These are phyloP conservation scores for Achaetomium macrosporum DNA, from an alignment of 2,329 filamentous ascomycete genomes.

Conservation along the genomic window DNA sequence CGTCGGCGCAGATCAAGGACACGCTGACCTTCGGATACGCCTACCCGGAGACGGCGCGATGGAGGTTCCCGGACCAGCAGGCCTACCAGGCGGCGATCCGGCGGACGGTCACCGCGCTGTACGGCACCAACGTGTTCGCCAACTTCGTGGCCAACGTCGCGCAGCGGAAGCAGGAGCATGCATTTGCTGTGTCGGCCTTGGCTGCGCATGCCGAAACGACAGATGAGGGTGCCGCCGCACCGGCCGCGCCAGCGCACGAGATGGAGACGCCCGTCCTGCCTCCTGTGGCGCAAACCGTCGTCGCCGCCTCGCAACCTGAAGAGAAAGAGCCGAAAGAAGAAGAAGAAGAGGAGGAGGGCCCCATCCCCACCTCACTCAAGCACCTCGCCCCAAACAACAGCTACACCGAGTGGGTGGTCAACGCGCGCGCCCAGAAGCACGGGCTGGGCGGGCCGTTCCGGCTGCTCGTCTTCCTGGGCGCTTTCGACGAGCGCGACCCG, in stretches of 20 bases:
- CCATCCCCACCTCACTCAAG: slow-evolving; percentile 18
- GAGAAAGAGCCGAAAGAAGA: background rate
- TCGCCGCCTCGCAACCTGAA: background rate
- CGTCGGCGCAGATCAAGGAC: slow-evolving; percentile 25
- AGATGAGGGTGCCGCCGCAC: background rate
- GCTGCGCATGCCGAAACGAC: background rate
- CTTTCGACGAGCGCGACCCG: slow-evolving; percentile 25
- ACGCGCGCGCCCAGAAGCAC: slow-evolving; percentile 46
- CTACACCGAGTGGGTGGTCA: slow-evolving; percentile 48
- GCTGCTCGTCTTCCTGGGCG: slow-evolving; percentile 50
- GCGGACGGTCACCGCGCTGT: slow-evolving; percentile 16
- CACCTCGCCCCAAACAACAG: slow-evolving; percentile 27
- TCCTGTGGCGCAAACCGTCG: background rate
- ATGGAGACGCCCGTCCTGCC: too few relatives aligned
- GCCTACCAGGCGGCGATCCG: slow-evolving; percentile 22
- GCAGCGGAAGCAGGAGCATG: slow-evolving; percentile 7
- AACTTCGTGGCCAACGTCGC: slow-evolving; percentile 19
- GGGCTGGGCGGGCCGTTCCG: slow-evolving; percentile 46
- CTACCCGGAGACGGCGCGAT: slow-evolving; percentile 27
- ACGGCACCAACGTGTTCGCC: slow-evolving; percentile 21
- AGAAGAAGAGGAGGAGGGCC: slow-evolving; percentile 2
- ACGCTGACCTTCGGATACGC: slow-evolving; percentile 26
- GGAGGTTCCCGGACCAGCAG: slow-evolving; percentile 17
- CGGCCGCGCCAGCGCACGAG: background rate
- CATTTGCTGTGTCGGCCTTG: background rate